phyloP scores from a whole-genome alignment of 768 basidiomycete genomes.

The Rhodosporidiobolus sp. region DNA sequence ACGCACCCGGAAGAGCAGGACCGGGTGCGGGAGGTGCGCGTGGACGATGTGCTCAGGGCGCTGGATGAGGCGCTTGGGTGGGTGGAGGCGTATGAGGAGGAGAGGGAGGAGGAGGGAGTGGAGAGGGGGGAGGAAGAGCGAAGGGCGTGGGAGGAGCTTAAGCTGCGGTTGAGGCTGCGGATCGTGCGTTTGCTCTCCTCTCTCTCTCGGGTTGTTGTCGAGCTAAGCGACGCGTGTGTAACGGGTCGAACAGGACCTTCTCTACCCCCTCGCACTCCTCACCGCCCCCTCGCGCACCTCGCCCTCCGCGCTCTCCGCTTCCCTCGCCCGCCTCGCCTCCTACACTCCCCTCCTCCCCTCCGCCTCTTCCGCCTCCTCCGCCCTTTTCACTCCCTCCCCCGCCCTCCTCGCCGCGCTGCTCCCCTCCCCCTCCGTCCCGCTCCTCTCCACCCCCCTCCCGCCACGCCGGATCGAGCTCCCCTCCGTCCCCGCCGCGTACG shows the following conservation, averaged over 20 bases:
- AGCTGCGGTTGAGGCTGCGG: slow-evolving; percentile 6
- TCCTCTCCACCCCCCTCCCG: slow-evolving; percentile 24
- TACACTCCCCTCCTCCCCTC: not conserved
- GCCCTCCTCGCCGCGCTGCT: not conserved
- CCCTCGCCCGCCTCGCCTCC: slow-evolving; percentile 13
- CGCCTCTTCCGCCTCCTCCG: not conserved
- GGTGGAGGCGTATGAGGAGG: not conserved
- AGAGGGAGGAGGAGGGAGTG: not conserved
- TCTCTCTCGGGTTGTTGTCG: not conserved
- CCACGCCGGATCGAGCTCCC: slow-evolving; percentile 15
- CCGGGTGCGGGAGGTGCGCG: slow-evolving; percentile 9
- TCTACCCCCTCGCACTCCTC: slow-evolving; percentile 23
- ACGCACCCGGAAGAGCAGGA: not conserved
- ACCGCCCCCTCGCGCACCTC: slow-evolving; percentile 19
- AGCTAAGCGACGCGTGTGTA: no score
- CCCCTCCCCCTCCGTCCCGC: not conserved
- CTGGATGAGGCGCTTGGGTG: slow-evolving; percentile 17
- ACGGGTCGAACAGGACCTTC: slow-evolving; percentile 15
- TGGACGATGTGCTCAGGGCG: slow-evolving; percentile 22
- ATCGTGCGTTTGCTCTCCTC: slow-evolving; percentile 16
- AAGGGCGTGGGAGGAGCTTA: not conserved
- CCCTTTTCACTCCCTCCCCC: not conserved
- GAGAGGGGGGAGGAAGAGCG: not conserved
- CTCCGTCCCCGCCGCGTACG: slow-evolving; percentile 10
- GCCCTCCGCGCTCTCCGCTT: slow-evolving; percentile 6